Conservation (phyloP, 805 yeast genomes). For the Candida ortonii region DNA sequence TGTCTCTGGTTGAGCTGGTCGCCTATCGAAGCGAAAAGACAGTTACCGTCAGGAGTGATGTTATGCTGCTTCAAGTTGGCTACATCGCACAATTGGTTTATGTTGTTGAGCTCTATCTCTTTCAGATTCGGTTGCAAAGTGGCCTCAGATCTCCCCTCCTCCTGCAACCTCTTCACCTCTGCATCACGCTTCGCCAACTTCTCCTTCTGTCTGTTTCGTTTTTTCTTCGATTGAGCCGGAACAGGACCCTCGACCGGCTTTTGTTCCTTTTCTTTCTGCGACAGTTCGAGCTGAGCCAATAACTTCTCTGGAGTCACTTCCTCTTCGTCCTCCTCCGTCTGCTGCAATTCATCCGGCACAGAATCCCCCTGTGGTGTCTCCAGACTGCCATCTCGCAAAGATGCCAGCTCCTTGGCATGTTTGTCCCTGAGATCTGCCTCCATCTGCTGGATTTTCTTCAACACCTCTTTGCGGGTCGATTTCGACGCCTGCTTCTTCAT, state of each 20-base stretch:
- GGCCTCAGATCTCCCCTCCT: constrained; percentile 74
- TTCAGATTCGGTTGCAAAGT: constrained; percentile 61
- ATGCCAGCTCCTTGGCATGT: constrained; percentile 53
- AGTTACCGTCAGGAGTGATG: constrained; percentile 90
- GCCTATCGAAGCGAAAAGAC: constrained; percentile 80
- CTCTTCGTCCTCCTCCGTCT: constrained; percentile 31
- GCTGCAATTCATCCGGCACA: constrained; percentile 15
- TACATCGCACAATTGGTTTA: constrained; percentile 50
- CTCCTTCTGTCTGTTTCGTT: constrained; percentile 83
- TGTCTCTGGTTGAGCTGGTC: constrained; percentile 71
- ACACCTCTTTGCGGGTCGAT: constrained; percentile 67
- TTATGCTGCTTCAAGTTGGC: constrained; percentile 57
- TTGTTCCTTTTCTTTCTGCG: constrained; percentile 26
- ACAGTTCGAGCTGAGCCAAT: constrained; percentile 55
- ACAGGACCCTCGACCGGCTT: constrained; percentile 11
- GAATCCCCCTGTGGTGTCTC: too few species aligned
- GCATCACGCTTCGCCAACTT: constrained; percentile 74
- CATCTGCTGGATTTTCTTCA: constrained; percentile 55
- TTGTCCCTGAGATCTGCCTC: constrained; percentile 51
- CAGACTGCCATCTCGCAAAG: constrained; percentile 9
- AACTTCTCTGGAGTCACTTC: constrained; percentile 67
- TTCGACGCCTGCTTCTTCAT: constrained; percentile 82
- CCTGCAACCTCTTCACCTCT: constrained; percentile 56
- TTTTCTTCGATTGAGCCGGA: constrained; percentile 30
- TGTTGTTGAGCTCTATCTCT: constrained; percentile 65